Conservation (phyloP, 129 eudicot species). For the Kitagawia praeruptora region DNA sequence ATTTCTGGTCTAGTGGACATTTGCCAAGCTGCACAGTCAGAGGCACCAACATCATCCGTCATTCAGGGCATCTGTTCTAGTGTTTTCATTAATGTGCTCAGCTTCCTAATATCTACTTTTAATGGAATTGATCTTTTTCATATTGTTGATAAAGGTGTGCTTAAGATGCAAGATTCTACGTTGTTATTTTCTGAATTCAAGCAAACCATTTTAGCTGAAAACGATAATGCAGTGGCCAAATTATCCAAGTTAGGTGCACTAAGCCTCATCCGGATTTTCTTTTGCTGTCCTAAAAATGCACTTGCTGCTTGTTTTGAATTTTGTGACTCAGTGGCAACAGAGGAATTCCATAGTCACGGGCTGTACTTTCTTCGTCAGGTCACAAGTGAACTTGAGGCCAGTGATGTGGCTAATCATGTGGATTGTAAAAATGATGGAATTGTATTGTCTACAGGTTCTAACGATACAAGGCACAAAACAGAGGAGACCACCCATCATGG, state of each 20-base stretch:
- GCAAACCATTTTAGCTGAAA: slow-evolving; percentile 43
- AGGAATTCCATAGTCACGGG: slow-evolving; percentile 40
- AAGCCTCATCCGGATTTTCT: slow-evolving; percentile 54
- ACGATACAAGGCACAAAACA: slow-evolving; percentile 7
- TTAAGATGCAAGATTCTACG: slow-evolving; percentile 40
- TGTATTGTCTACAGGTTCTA: slow-evolving; percentile 15
- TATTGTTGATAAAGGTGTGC: slow-evolving; percentile 46
- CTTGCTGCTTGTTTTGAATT: slow-evolving; percentile 82
- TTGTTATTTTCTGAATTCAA: slow-evolving; percentile 36
- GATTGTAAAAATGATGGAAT: slow-evolving; percentile 15
- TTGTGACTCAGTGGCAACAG: slow-evolving; percentile 35
- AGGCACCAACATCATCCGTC: slow-evolving; percentile 60
- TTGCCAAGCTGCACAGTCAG: slow-evolving; percentile 58
- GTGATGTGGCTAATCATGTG: slow-evolving; percentile 21
- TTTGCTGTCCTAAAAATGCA: slow-evolving; percentile 55
- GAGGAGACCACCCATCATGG: slow-evolving; percentile 19
- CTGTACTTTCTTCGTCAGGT: slow-evolving; percentile 63
- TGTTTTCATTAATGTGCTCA: slow-evolving; percentile 53
- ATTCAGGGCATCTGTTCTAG: slow-evolving; percentile 69
- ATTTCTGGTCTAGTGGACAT: slow-evolving; percentile 71
- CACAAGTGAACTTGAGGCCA: slow-evolving; percentile 34
- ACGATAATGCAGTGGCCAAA: slow-evolving; percentile 31
- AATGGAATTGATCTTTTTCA: slow-evolving; percentile 61
- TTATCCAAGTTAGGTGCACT: slow-evolving; percentile 57
- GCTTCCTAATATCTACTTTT: slow-evolving; percentile 56